Percentiles rank a stretch among this genome's conserved stretches.
These are phyloP conservation scores for Moniliophthora roreri DNA, from an alignment of 1,284 basidiomycete species.

Conservation along the genomic window DNA sequence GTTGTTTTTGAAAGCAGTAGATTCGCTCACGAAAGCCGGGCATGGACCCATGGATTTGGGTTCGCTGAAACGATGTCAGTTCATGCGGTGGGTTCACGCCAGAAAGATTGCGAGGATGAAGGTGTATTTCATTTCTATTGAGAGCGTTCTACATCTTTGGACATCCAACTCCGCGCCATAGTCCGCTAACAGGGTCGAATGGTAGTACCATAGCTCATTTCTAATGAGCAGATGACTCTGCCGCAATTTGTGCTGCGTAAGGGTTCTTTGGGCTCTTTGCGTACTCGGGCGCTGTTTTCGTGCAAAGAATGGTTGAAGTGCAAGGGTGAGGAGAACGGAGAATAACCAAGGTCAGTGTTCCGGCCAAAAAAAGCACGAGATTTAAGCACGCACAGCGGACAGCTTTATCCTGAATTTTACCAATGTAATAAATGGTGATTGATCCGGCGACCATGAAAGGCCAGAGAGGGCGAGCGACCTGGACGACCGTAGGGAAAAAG, in stretches of 20 bases:
- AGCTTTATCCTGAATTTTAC: slow-evolving; percentile 60
- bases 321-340: neutral
- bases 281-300: slow-evolving; percentile 56
- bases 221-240: slow-evolving; percentile 28
- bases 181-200: neutral
- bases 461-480: slow-evolving; percentile 74
- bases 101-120: no score
- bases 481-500: slow-evolving; percentile 12
- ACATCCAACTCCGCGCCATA: neutral
- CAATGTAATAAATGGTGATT: slow-evolving; percentile 66
- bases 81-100: no score
- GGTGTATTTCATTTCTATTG: neutral
- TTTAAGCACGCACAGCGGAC: slow-evolving; percentile 63
- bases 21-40: no score
- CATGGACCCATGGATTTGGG: no score
- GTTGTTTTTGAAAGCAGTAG: no score
- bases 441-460: slow-evolving; percentile 68
- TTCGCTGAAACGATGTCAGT: no score
- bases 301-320: slow-evolving; percentile 12
- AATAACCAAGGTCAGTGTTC: neutral
- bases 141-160: neutral
- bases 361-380: slow-evolving; percentile 5
- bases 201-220: slow-evolving; percentile 1
- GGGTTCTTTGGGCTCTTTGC: slow-evolving; percentile 78
- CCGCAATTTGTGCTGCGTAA: slow-evolving; percentile 73